Evolutionary conservation across 2,329 filamentous ascomycete species (phyloP).

Genomic region (Fusarium sp.): DNA sequence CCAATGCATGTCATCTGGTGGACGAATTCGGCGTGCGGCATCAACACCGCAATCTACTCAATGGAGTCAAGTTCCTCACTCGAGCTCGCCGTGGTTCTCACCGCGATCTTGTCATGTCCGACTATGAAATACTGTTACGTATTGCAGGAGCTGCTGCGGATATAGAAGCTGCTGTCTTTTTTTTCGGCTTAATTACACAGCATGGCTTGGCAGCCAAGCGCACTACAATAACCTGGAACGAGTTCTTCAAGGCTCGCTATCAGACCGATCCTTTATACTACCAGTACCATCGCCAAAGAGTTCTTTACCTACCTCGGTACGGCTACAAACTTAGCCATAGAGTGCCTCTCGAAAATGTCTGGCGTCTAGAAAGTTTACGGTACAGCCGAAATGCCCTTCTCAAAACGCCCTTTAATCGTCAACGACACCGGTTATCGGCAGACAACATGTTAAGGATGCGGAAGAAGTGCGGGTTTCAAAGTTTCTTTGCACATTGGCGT

Average conservation of each 20-base stretch:
- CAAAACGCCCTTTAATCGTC: conserved; percentile 51
- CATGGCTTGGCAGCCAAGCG: conserved; percentile 49
- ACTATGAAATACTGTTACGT: conserved; percentile 62
- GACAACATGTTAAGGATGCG: conserved; percentile 49
- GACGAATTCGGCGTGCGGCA: conserved; percentile 62
- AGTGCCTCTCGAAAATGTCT: conserved; percentile 33
- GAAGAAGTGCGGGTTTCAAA: conserved; percentile 46
- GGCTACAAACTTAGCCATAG: conserved; percentile 47
- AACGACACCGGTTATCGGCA: conserved; percentile 35
- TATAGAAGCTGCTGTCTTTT: conserved; percentile 48
- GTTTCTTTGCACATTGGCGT: conserved; percentile 49
- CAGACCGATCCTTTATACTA: conserved; percentile 62
- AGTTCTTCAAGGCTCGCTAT: conserved; percentile 64
- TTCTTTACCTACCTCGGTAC: conserved; percentile 58
- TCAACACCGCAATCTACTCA: conserved; percentile 56
- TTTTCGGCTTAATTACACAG: conserved; percentile 52
- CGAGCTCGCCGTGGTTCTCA: conserved; percentile 50
- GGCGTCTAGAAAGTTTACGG: conserved; percentile 51
- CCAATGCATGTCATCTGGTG: conserved; percentile 54
- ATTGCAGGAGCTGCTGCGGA: conserved; percentile 63
- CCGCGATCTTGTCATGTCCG: conserved; percentile 52
- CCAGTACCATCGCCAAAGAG: conserved; percentile 59
- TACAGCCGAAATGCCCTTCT: conserved; percentile 48
- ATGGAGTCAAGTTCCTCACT: conserved; percentile 53
- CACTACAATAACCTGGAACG: conserved; percentile 55